phyloP scores from a whole-genome alignment of 2,329 filamentous ascomycete genomes.

The Aspergillus thermomutatus region DNA sequence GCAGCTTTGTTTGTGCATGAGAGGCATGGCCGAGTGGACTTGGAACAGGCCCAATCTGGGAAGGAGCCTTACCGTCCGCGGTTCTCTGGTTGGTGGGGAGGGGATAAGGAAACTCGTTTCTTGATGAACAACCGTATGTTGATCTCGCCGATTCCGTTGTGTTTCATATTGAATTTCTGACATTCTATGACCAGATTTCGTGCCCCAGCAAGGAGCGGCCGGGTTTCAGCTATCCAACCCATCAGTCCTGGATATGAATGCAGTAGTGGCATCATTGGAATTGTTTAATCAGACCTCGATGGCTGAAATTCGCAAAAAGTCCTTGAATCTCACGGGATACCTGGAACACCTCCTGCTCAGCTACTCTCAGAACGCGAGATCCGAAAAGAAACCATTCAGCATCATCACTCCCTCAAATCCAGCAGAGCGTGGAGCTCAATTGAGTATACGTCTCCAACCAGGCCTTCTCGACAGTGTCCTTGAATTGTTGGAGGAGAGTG shows the following conservation, averaged over 20 bases:
- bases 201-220: conserved; percentile 71
- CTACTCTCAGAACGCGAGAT: conserved; percentile 26
- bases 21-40: conserved; percentile 55
- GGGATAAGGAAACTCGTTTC: conserved; percentile 72
- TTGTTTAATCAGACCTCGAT: conserved; percentile 73
- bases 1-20: conserved; percentile 79
- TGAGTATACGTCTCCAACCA: conserved; percentile 67
- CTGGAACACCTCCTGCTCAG: conserved; percentile 63
- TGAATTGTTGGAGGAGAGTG: conserved; percentile 60
- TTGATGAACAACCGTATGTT: conserved; percentile 67
- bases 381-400: conserved; percentile 46
- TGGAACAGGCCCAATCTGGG: conserved; percentile 33
- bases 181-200: conserved; percentile 51
- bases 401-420: conserved; percentile 70
- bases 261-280: conserved; percentile 68
- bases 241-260: conserved; percentile 71
- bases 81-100: conserved; percentile 83
- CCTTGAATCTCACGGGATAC: conserved; percentile 70
- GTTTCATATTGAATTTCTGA: neutral
- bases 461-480: conserved; percentile 70
- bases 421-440: conserved; percentile 68
- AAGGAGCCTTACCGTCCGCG: conserved; percentile 58
- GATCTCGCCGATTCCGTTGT: neutral
- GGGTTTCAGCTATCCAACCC: conserved; percentile 87
- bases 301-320: conserved; percentile 65